Base-by-base conservation (phyloP, 23 red algal species). In the Chondrus crispus region DNA sequence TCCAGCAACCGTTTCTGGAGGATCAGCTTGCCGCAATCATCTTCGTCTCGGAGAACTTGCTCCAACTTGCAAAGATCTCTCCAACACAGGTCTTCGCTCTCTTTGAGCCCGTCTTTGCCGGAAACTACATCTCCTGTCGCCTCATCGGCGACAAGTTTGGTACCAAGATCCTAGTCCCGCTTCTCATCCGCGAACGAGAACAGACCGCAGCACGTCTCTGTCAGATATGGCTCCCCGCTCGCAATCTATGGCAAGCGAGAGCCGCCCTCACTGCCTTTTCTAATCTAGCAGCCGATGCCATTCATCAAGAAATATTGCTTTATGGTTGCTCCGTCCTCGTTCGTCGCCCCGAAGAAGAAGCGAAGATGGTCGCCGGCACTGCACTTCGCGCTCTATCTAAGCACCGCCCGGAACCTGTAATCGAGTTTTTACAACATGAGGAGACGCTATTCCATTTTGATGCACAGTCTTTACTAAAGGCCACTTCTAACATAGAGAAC, bases 1-100 rank as follows among this genome's bases (percentile, higher is more conserved):
- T 90, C 37, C 87, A 75, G 30, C 60, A 64, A 18, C 29, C 33
- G 39, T 78, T 35, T 46, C 72, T 90, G 35, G 87, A 90, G 49
- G 87, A 90, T 37, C 62, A 81, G 44, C 72, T 90, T 24, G 68
- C 87, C 2, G 70, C 87, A 3, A 90, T 90, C 8, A 44, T 90
- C n/a, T 81, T 79, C 39, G 24, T 90, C 13, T 36, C 49, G 20
- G 87, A 90, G 55, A 20, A 47, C 20, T 62, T 90, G 4, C 58
- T 90, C 74, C 71, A 42, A 24, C 73, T 75, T 33, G 44, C 69
- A 53, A 33, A 62, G 12, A 66, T 66, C 18, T 32, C 60, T 9
- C 26, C 60, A 66, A 32, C 60, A 19, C 60, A 66, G 26, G 26
- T 66, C 26, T 32, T 32, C 18, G n/a, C n/a, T n/a, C 52, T 90